Evolutionary conservation across 306 rosid species (phyloP).

Genomic region (Rubus parviflorus): DNA sequence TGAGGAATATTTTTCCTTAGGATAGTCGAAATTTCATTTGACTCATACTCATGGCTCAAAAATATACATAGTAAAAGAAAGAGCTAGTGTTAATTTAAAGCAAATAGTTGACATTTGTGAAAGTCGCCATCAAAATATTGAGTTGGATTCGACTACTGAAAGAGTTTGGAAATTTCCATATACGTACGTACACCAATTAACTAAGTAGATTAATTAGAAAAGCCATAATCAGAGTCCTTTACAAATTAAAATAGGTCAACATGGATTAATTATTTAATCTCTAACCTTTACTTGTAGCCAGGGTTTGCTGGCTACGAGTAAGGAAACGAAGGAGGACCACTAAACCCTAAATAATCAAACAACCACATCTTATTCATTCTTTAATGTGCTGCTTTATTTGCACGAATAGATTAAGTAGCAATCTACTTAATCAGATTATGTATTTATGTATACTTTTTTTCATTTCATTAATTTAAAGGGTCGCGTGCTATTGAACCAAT

Average conservation of each 20-base stretch:
- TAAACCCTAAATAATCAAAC: not conserved
- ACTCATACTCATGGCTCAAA: not conserved
- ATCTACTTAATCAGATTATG: not conserved
- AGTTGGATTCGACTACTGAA: conserved; percentile 25
- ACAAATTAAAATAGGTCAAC: conserved; percentile 24
- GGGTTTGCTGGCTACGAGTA: conserved; percentile 9
- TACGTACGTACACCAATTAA: conserved; percentile 3
- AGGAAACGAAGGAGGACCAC: conserved; percentile 24
- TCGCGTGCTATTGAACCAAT: conserved; percentile 37
- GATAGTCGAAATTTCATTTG: not conserved
- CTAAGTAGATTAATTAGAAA: not conserved
- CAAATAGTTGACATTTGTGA: conserved; percentile 24
- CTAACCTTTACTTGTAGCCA: not conserved
- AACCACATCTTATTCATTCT: conserved; percentile 11
- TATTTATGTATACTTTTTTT: not conserved
- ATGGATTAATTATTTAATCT: not conserved
- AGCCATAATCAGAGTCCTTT: not conserved
- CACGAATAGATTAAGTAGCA: not conserved
- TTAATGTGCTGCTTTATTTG: not conserved
- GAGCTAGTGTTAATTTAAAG: not conserved
- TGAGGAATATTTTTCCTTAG: not conserved
- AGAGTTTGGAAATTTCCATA: conserved; percentile 15
- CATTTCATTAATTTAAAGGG: not conserved
- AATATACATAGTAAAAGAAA: not conserved
- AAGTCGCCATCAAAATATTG: conserved; percentile 14